Evolutionary conservation across 306 rosid genomes (phyloP), one percentile per base, ranked within the genome.

Genomic region (Comarum palustre): DNA sequence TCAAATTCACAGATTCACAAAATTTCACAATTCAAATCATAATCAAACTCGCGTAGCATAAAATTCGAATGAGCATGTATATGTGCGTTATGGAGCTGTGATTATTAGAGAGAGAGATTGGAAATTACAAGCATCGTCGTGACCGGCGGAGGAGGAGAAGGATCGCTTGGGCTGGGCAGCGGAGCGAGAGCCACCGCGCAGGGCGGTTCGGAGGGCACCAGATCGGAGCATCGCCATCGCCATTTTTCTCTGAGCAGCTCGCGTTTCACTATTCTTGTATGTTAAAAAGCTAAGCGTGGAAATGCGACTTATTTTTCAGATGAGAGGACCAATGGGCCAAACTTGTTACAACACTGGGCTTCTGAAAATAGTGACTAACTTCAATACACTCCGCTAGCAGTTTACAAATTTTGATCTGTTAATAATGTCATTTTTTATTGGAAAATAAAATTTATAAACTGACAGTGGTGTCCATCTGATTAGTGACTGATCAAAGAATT

Each of bases 221-320:
- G 97, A 89, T 91, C 99, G 92, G 66, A 86, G 82, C 72, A 84
- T 72, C 55, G 90, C 81, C 83, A 86, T 75, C 77, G 95, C 92
- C 99, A 91, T 94, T 69, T 69, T 13, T 59, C 38, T 29, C 65
- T 25, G 25, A 47, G 61, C 17, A 15, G 41, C 63, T 70, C 70
- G 62, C 67, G 65, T 24, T 24, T 50, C 19, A 34, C 2, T 59
- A 7, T 47, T 10, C 34, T 31, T 31, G 2, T 36, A 36, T 36
- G 39, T 36, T 36, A 36, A 22, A 8, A 12, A n/a, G n/a, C n/a
- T 8, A 2, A 24, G 10, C 12, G 3, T 57, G 24, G 20, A 48
- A 66, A 25, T 6, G 39, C 20, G n/a, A 43, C 27, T 24, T n/a
- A n/a, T n/a, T n/a, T 16, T 46, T 24, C 13, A 14, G 10, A 29